These are phyloP conservation scores for Lepidium africanum DNA, from an alignment of 345 rosid genomes.

Conservation along the genomic window DNA sequence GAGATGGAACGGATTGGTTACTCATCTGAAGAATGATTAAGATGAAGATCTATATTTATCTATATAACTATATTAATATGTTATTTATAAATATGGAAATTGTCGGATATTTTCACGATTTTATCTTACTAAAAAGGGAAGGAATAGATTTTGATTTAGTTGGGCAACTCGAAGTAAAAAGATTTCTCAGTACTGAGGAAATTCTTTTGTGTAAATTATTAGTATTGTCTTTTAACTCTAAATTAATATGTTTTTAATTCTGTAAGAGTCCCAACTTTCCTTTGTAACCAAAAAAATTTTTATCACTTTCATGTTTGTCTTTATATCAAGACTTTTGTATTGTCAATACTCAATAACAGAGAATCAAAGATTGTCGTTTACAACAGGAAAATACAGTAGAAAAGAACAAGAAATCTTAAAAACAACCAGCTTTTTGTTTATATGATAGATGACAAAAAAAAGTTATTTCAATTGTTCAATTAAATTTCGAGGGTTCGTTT, in stretches of 20 bases:
- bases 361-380: background rate
- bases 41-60: constrained; percentile 1
- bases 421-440: background rate
- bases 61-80: constrained; percentile 4
- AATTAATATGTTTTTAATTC: constrained; percentile 12
- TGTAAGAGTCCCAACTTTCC: constrained; percentile 1
- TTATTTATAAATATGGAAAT: constrained; percentile 6
- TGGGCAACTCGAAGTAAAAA: background rate
- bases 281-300: background rate
- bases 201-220: constrained; percentile 22
- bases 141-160: constrained; percentile 21
- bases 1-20: constrained; percentile 73
- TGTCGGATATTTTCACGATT: constrained; percentile 13
- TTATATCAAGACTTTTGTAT: background rate
- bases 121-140: constrained; percentile 24
- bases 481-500: background rate
- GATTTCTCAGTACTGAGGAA: constrained; percentile 21
- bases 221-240: constrained; percentile 19
- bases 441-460: background rate
- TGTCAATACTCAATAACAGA: background rate
- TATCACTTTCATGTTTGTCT: background rate
- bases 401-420: background rate
- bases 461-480: background rate
- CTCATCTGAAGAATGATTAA: constrained; percentile 24
- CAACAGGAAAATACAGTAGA: background rate